These are phyloP conservation scores for Trichoderma cornu-damae DNA, from an alignment of 2,329 filamentous ascomycete genomes.

Conservation along the genomic window DNA sequence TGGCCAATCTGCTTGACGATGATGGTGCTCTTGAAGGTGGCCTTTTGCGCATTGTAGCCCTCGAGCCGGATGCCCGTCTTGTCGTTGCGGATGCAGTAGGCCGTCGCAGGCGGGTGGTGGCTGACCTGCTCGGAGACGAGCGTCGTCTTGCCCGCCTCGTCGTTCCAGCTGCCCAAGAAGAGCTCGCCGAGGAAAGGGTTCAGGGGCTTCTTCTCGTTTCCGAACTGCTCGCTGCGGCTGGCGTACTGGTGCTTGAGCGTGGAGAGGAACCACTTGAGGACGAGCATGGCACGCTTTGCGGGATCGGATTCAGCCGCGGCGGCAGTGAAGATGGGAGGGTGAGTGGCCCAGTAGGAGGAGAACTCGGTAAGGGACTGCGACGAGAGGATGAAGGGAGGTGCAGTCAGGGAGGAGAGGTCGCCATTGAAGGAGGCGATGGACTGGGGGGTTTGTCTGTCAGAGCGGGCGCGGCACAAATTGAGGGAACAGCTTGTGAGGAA, in stretches of 20 bases:
- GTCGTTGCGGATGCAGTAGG: constrained; percentile 86
- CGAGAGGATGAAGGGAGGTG: constrained; percentile 77
- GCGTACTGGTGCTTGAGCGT: constrained; percentile 84
- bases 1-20: constrained; percentile 93
- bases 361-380: constrained; percentile 74
- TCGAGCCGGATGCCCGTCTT: constrained; percentile 72
- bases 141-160: constrained; percentile 73
- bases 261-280: constrained; percentile 94
- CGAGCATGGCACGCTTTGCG: constrained; percentile 74
- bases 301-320: constrained; percentile 74
- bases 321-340: constrained; percentile 72
- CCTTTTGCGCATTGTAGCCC: constrained; percentile 95
- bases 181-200: constrained; percentile 96
- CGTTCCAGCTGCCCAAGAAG: constrained; percentile 86
- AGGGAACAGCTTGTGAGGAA: neutral
- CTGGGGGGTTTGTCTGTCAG: constrained; percentile 29
- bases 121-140: constrained; percentile 91
- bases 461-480: neutral
- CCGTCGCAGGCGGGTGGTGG: constrained; percentile 92
- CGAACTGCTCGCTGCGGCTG: constrained; percentile 68
- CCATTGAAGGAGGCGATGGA: constrained; percentile 79
- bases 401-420: constrained; percentile 73
- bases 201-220: constrained; percentile 94
- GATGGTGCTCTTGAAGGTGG: constrained; percentile 89
- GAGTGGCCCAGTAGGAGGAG: constrained; percentile 77